Percentiles rank a stretch among this genome's conserved stretches.
Conservation (phyloP, 805 yeast genomes). For the Candida vaughaniae region DNA sequence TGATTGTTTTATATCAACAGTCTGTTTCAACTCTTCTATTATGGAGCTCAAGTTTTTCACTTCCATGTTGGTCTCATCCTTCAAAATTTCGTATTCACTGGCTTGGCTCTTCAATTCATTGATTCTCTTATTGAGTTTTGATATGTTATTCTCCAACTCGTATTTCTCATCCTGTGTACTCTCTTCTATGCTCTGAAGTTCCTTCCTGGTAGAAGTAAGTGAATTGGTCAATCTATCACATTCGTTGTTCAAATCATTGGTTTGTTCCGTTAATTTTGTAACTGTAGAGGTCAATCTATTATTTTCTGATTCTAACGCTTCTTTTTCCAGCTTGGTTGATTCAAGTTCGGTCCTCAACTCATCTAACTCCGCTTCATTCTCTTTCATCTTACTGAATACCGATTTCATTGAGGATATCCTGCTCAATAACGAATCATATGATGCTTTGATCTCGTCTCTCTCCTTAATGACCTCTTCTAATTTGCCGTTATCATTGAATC, state of each 20-base stretch:
- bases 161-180: conserved; percentile 38
- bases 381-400: conserved; percentile 70
- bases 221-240: conserved; percentile 50
- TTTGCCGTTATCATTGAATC: conserved; percentile 22
- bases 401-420: conserved; percentile 72
- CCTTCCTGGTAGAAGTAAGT: conserved; percentile 37
- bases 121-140: conserved; percentile 38
- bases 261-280: conserved; percentile 21
- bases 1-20: conserved; percentile 29
- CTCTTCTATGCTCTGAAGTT: conserved; percentile 34
- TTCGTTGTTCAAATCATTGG: conserved; percentile 48
- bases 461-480: conserved; percentile 33
- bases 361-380: conserved; percentile 62
- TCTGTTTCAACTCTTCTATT: conserved; percentile 46
- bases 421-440: conserved; percentile 60
- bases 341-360: conserved; percentile 39
- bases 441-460: conserved; percentile 55
- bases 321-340: conserved; percentile 10
- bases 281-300: conserved; percentile 5
- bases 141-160: conserved; percentile 36
- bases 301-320: conserved; percentile 15
- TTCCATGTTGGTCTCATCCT: conserved; percentile 38
- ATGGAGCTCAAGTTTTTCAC: conserved; percentile 40
- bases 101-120: conserved; percentile 41
- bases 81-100: conserved; percentile 39